phyloP scores from a whole-genome alignment of 108 stramenopile genomes.

The Nitzschia inconspicua region DNA sequence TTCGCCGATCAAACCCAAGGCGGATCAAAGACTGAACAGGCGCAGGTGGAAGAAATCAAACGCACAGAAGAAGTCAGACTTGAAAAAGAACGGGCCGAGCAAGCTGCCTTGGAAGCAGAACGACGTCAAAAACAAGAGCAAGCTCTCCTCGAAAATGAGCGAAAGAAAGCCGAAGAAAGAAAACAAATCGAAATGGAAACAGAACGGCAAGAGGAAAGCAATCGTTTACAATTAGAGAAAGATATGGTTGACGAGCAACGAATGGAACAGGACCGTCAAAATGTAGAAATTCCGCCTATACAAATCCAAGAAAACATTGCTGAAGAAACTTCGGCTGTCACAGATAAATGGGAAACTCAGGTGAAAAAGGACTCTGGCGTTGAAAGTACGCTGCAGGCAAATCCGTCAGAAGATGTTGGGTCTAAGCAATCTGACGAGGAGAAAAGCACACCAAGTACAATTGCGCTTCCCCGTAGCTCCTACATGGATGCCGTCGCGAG shows the following conservation, averaged over 20 bases:
- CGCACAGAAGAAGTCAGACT: conserved; percentile 6
- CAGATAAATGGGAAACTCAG: too few species aligned
- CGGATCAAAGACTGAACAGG: not conserved
- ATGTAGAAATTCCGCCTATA: too few species aligned
- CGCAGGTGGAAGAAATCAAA: conserved; percentile 1
- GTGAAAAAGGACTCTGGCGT: too few species aligned
- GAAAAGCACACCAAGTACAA: too few species aligned
- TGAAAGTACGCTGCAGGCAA: too few species aligned
- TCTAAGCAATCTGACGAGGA: too few species aligned
- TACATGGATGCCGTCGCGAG: conserved; percentile 19
- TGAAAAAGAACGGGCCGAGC: conserved; percentile 2
- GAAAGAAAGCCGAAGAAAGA: too few species aligned
- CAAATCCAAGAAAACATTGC: too few species aligned
- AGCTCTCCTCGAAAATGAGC: conserved; percentile 9
- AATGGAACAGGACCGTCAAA: too few species aligned
- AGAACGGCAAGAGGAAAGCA: not conserved
- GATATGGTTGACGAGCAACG: not conserved
- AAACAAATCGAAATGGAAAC: not conserved
- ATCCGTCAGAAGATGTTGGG: too few species aligned
- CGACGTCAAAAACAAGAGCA: conserved; percentile 3
- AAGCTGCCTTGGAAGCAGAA: not conserved
- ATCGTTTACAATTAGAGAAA: conserved; percentile 1
- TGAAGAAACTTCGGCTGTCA: too few species aligned
- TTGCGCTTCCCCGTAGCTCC: conserved; percentile 1
- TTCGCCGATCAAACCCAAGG: conserved; percentile 38